Conservation (phyloP, 129 eudicot species). For the Silybum marianum region DNA sequence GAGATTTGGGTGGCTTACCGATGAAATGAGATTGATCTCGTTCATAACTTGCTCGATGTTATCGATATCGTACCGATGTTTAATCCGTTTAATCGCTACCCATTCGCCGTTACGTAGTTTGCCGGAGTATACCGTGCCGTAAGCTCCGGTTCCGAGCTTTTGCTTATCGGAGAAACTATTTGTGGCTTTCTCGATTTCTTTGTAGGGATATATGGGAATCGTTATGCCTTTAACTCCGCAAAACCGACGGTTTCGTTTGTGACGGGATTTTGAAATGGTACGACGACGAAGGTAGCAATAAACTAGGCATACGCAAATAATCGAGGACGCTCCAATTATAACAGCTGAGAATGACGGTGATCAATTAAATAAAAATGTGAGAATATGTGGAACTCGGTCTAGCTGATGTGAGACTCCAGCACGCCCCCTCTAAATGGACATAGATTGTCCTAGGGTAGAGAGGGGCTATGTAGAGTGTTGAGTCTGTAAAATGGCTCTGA, state of each 20-base stretch:
- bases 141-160: conserved; percentile 72
- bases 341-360: conserved; percentile 37
- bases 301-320: conserved; percentile 39
- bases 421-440: too few species aligned
- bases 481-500: too few species aligned
- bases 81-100: conserved; percentile 71
- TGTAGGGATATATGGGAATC: conserved; percentile 56
- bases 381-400: not conserved
- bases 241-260: conserved; percentile 31
- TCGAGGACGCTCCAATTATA: conserved; percentile 41
- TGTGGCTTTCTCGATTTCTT: conserved; percentile 62
- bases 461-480: too few species aligned
- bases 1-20: conserved; percentile 71
- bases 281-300: conserved; percentile 42
- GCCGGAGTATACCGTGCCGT: conserved; percentile 65
- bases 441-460: too few species aligned
- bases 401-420: too few species aligned
- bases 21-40: conserved; percentile 68
- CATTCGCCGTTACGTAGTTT: conserved; percentile 53
- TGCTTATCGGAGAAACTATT: conserved; percentile 55
- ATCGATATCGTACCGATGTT: conserved; percentile 46
- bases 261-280: conserved; percentile 21
- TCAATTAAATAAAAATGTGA: not conserved
- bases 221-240: conserved; percentile 52
- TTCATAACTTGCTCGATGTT: conserved; percentile 60